Evolutionary conservation across 129 eudicot species (phyloP).

Genomic region (Arctium lappa): DNA sequence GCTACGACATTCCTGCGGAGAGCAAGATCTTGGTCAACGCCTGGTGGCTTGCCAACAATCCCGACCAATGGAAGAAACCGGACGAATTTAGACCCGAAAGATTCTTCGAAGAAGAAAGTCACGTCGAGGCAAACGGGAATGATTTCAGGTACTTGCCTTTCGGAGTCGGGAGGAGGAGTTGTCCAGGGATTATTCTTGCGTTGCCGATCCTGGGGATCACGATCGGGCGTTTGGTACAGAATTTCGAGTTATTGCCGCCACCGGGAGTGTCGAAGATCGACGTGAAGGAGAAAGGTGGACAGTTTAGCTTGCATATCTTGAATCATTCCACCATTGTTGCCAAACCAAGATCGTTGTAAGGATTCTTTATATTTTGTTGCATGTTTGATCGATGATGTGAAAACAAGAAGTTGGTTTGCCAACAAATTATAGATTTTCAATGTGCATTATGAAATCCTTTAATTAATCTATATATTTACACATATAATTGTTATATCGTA

Average conservation of each 20-base stretch:
- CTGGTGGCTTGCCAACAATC: constrained; percentile 47
- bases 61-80: constrained; percentile 38
- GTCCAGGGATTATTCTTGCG: constrained; percentile 41
- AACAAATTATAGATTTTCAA: background rate
- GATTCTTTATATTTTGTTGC: background rate
- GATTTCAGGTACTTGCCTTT: constrained; percentile 42
- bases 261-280: constrained; percentile 38
- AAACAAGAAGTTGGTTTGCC: constrained; percentile 12
- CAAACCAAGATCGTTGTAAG: constrained; percentile 34
- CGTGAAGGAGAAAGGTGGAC: constrained; percentile 39
- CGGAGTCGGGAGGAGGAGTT: constrained; percentile 50
- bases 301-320: constrained; percentile 41
- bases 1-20: constrained; percentile 39
- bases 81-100: constrained; percentile 42
- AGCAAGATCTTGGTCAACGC: constrained; percentile 44
- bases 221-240: constrained; percentile 40
- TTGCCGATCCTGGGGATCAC: constrained; percentile 43
- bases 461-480: background rate
- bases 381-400: constrained; percentile 16
- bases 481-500: background rate
- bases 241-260: constrained; percentile 42
- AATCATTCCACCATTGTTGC: constrained; percentile 37
- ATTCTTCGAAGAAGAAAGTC: constrained; percentile 41
- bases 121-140: constrained; percentile 46
- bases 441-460: constrained; percentile 7